Base-by-base conservation (phyloP, 352 stramenopile genomes). In the Albugo laibachii region DNA sequence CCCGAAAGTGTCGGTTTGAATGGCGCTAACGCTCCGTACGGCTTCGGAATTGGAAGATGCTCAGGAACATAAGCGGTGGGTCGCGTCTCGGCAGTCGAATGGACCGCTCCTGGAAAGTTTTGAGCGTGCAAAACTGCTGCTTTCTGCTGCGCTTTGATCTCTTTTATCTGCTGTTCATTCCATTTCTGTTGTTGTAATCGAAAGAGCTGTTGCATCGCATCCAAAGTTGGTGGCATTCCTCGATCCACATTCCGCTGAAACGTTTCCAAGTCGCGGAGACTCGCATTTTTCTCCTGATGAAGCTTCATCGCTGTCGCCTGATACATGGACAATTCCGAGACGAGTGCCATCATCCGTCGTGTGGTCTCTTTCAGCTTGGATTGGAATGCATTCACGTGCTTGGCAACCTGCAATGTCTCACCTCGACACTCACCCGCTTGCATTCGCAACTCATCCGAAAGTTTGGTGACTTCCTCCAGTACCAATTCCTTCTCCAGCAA, bases 241-340 rank as follows among this genome's bases (percentile, higher is more conserved):
- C 70, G 55, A 5, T 83, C 55, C 37, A 74, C 50, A 1, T 66
- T 68, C 45, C 71, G 76, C 8, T 59, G 54, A 11, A 62, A 72
- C 16, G 86, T 71, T 31, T 89, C 66, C 10, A 88, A 62, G 31
- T 85, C 72, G 15, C 72, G 70, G 24, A 68, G 56, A 13, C 55
- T 47, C 35, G 86, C 63, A 50, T 87, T 66, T 52, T 93, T 95
- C 53, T 96, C 85, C 49, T 95, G 80, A 53, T 96, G 79, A 3
- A 97, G 68, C 54, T 94, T 93, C 62, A 96, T 85, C 14, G 84
- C 80, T 11, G 86, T 96, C 10, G 88, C 87, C 54, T 97, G 87
- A 58, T 95, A 95, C 87, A 97, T 97, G 13, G 77, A 93, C 11
- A 97, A 59, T 65, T 97, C 88, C 1, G 75, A 93, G 3, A 96